phyloP scores from a whole-genome alignment of 176 grass and related monocot species.

The Eragrostis nindensis region DNA sequence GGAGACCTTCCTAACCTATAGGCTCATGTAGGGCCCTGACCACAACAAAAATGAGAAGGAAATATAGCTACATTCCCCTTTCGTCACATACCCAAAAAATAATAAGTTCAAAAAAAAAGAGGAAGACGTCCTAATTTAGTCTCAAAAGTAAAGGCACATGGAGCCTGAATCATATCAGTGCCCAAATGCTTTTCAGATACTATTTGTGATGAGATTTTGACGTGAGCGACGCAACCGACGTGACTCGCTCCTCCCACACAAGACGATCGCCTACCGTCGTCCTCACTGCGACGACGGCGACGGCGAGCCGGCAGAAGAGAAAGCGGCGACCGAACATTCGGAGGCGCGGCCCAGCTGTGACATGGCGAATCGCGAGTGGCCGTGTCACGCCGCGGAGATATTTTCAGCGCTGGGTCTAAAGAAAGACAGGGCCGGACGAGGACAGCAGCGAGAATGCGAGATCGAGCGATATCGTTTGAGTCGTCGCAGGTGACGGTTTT shows the following conservation, averaged over 20 bases:
- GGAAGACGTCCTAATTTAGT: no score
- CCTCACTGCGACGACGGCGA: neutral
- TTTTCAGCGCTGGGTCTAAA: neutral
- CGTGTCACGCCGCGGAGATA: neutral
- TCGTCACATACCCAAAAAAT: no score
- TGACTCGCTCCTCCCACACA: neutral
- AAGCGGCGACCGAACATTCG: conserved; percentile 19
- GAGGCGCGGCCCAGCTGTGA: neutral
- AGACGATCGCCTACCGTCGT: neutral
- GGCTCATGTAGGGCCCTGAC: no score
- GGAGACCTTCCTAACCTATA: no score
- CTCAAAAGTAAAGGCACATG: no score
- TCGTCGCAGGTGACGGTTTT: neutral
- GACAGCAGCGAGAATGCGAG: neutral
- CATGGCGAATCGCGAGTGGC: neutral
- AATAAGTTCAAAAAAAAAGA: no score
- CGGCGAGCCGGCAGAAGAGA: conserved; percentile 10
- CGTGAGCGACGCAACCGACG: no score
- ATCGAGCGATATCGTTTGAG: neutral
- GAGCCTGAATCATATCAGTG: no score
- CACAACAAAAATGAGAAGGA: no score
- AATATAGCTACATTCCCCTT: no score
- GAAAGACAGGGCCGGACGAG: neutral
- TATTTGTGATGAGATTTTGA: no score
- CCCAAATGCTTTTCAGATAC: no score